These are phyloP conservation scores for Trichoderma pleuroti DNA, from an alignment of 2,329 filamentous ascomycete species.

Conservation along the genomic window DNA sequence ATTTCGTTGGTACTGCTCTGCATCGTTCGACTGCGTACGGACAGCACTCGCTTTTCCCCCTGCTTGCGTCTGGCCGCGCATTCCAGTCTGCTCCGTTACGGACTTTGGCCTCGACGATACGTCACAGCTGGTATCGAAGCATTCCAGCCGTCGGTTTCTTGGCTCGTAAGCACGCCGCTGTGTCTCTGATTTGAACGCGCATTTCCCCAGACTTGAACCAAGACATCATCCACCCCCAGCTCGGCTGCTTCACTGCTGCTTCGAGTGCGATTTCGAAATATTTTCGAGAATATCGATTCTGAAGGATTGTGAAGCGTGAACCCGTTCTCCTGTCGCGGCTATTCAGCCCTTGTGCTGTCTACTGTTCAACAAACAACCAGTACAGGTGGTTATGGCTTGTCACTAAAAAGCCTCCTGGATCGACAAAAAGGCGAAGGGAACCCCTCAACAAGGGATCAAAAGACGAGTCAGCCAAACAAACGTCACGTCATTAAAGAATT, in stretches of 20 bases:
- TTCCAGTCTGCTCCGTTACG: conserved; percentile 16
- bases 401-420: not conserved
- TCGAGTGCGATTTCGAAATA: not conserved
- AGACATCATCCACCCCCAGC: conserved; percentile 5
- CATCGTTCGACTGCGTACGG: conserved; percentile 2
- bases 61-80: conserved; percentile 15
- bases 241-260: not conserved
- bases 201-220: not conserved
- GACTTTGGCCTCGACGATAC: not conserved
- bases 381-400: conserved; percentile 10
- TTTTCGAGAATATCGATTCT: not conserved
- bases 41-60: not conserved
- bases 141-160: conserved; percentile 9
- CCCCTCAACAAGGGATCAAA: not conserved
- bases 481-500: not conserved
- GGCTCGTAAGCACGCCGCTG: not conserved
- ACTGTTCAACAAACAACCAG: not conserved
- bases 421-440: not conserved
- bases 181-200: conserved; percentile 3
- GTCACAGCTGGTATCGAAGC: conserved; percentile 3
- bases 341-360: not conserved
- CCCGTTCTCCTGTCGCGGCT: not conserved
- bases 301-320: not conserved
- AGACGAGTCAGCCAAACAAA: not conserved
- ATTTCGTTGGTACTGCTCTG: not conserved